Conservation (phyloP, 805 yeast species). For the Candida pseudoglaebosa region DNA sequence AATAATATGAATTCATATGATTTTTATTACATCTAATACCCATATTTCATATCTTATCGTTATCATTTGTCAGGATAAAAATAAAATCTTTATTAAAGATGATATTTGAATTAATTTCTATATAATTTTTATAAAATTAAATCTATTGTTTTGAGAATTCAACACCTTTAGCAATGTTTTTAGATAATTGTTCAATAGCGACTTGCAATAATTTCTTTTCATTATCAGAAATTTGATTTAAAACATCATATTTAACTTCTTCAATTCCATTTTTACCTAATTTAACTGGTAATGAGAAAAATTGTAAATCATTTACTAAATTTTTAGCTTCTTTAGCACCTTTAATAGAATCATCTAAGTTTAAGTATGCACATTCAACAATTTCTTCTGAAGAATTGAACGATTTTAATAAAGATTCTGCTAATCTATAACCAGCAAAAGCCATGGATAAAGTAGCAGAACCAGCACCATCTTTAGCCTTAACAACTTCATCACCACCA, state of each 20-base stretch:
- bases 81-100: no score
- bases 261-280: slow-evolving; percentile 53
- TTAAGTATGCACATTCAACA: slow-evolving; percentile 50
- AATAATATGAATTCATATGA: no score
- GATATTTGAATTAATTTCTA: no score
- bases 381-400: slow-evolving; percentile 31
- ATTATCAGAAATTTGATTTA: slow-evolving; percentile 43
- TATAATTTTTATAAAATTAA: no score
- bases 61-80: neutral
- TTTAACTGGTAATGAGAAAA: slow-evolving; percentile 61
- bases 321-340: slow-evolving; percentile 52
- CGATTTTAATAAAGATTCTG: slow-evolving; percentile 62
- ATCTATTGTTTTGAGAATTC: slow-evolving; percentile 33
- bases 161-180: slow-evolving; percentile 58
- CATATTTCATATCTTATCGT: no score
- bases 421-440: slow-evolving; percentile 75
- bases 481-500: slow-evolving; percentile 87
- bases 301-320: slow-evolving; percentile 41
- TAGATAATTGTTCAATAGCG: slow-evolving; percentile 51
- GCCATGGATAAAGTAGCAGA: slow-evolving; percentile 87
- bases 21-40: no score
- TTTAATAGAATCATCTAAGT: slow-evolving; percentile 44
- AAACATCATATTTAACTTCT: slow-evolving; percentile 50
- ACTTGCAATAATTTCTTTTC: slow-evolving; percentile 55
- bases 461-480: slow-evolving; percentile 81